Percentiles rank a stretch among this genome's conserved stretches.
These are phyloP conservation scores for Brassica cretica DNA, from an alignment of 345 rosid species.

Conservation along the genomic window DNA sequence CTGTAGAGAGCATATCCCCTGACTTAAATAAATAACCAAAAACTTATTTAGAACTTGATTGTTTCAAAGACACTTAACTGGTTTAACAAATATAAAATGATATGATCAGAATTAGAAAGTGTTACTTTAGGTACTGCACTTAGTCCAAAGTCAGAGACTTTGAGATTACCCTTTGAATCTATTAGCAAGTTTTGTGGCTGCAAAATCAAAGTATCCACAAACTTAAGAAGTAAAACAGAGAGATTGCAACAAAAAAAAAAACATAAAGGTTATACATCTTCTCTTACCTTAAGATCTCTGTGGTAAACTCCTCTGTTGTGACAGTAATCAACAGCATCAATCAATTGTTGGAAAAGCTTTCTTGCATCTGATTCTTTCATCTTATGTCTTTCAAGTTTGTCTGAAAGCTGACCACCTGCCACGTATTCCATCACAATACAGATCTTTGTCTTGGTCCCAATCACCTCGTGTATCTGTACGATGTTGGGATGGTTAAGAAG, in stretches of 20 bases:
- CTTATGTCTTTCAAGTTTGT: constrained; percentile 72
- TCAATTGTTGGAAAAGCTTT: constrained; percentile 76
- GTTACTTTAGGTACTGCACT: constrained; percentile 71
- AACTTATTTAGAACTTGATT: constrained; percentile 18
- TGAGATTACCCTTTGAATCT: constrained; percentile 68
- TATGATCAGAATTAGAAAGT: constrained; percentile 14
- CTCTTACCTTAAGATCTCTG: constrained; percentile 78
- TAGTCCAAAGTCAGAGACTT: constrained; percentile 87
- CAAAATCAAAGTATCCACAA: constrained; percentile 16
- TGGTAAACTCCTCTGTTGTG: constrained; percentile 86
- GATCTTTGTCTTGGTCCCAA: constrained; percentile 83
- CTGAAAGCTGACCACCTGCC: constrained; percentile 79
- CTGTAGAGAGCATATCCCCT: constrained; percentile 76
- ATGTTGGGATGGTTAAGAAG: constrained; percentile 81
- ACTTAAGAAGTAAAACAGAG: background rate
- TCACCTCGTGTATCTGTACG: constrained; percentile 81
- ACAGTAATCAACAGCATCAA: constrained; percentile 84
- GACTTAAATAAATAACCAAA: constrained; percentile 43
- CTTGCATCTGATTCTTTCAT: constrained; percentile 72
- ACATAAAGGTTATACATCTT: background rate
- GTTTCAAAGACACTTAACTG: background rate
- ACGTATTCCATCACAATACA: constrained; percentile 87
- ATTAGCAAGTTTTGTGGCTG: constrained; percentile 93
- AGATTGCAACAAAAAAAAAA: background rate
- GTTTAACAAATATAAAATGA: background rate